Conservation (phyloP, 1,139 yeast species). For the Scheffersomyces illinoinensis region DNA sequence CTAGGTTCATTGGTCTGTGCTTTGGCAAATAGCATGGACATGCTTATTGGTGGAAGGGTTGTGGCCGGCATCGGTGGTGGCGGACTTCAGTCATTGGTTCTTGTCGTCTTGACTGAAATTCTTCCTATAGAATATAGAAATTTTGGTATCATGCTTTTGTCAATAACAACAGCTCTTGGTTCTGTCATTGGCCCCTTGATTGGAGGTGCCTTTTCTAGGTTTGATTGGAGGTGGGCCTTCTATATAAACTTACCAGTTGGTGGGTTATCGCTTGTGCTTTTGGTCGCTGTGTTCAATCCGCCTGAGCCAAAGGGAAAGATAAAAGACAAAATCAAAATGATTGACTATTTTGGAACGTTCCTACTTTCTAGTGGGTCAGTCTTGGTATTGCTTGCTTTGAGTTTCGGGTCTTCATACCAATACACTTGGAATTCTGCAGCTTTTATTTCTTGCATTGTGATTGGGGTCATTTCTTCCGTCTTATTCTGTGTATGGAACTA, state of each 20-base stretch:
- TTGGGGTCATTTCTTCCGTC: slow-evolving; percentile 49
- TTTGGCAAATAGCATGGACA: slow-evolving; percentile 12
- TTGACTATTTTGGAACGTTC: slow-evolving; percentile 51
- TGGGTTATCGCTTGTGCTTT: slow-evolving; percentile 28
- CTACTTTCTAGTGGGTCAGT: slow-evolving; percentile 42
- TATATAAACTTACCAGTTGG: slow-evolving; percentile 39
- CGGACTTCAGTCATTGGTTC: slow-evolving; percentile 15
- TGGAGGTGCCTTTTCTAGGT: slow-evolving; percentile 19
- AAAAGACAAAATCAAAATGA: slow-evolving; percentile 34
- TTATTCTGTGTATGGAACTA: slow-evolving; percentile 52
- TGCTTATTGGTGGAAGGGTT: slow-evolving; percentile 17
- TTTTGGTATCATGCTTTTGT: slow-evolving; percentile 13
- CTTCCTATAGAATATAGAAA: slow-evolving; percentile 14
- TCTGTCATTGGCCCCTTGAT: slow-evolving; percentile 18
- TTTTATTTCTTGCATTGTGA: slow-evolving; percentile 51
- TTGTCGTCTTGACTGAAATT: slow-evolving; percentile 13
- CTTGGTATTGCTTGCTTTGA: slow-evolving; percentile 47
- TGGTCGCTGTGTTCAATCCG: slow-evolving; percentile 52
- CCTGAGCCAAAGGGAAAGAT: slow-evolving; percentile 46
- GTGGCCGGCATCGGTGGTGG: slow-evolving; percentile 18
- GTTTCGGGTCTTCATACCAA: slow-evolving; percentile 47
- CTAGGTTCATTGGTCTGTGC: slow-evolving; percentile 15
- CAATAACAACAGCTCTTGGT: slow-evolving; percentile 15
- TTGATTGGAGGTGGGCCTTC: slow-evolving; percentile 16
- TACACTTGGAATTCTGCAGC: slow-evolving; percentile 55